Evolutionary conservation across 495 filamentous ascomycete genomes (phyloP), one percentile per base, ranked within the genome.

Genomic region (Neurospora cerealis): DNA sequence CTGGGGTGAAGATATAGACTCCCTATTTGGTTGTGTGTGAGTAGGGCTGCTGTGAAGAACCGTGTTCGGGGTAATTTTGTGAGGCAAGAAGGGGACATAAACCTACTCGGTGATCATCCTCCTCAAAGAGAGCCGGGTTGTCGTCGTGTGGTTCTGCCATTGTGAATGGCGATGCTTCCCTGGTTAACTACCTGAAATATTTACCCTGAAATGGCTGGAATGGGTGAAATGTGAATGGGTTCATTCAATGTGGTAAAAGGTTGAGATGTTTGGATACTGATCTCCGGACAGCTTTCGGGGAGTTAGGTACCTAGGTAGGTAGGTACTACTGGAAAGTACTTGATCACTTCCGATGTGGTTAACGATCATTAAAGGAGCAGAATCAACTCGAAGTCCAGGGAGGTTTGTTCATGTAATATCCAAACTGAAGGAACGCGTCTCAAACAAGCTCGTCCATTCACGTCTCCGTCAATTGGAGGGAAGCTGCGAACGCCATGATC

Each of bases 1-100:
- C 24, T 36, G 89, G 88, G 48, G 86, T 85, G 80, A 93, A 94
- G 75, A 95, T 83, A 79, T 93, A 94, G 71, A 91, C 89, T 41
- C 86, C 87, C 92, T 95, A 74, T 3, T 15, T 40, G 24, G 24
- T 10, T 54, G 38, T 19, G 39, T 42, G 38, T 71, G 13, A 72
- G 69, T 54, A 1, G 7, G 17, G 40, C 13, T 39, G 36, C 3
- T 69, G 39, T 34, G 24, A 34, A 34, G 54, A 2, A 48, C 11
- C 46, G n/a, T 11, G 44, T 17, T n/a, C 24, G 66, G 10, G 74
- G 28, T 2, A 32, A 34, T 15, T 28, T n/a, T 7, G 40, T 17
- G 42, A 24, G 24, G 24, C 24, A 21, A n/a, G 10, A 10, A 32
- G 0, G 5, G 38, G 69, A 38, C 5, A 28, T 60, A 9, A 73